These are phyloP conservation scores for Globisporangium alternatum DNA, from an alignment of 352 stramenopile species.

Conservation along the genomic window DNA sequence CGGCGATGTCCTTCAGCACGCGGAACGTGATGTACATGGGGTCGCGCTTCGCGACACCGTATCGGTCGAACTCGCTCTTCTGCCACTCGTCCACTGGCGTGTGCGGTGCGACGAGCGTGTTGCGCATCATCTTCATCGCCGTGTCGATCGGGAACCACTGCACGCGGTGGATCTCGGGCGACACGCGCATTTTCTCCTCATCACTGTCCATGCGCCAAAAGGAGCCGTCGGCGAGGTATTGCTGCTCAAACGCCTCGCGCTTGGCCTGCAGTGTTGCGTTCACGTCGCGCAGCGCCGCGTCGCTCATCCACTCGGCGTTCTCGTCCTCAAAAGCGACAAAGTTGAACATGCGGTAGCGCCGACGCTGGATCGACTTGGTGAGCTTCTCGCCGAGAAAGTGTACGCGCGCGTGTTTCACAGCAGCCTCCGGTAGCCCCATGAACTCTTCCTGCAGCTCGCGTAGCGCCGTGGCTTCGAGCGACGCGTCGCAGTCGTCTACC, in stretches of 20 bases:
- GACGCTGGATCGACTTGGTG: conserved; percentile 39
- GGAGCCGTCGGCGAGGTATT: conserved; percentile 24
- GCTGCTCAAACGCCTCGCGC: conserved; percentile 31
- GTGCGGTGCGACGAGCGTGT: conserved; percentile 24
- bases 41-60: conserved; percentile 36
- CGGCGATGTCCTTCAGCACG: conserved; percentile 36
- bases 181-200: conserved; percentile 42
- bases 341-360: conserved; percentile 63
- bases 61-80: conserved; percentile 29
- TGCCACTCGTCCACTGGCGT: conserved; percentile 44
- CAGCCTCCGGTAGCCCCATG: conserved; percentile 25
- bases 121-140: conserved; percentile 45
- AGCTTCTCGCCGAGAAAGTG: conserved; percentile 44
- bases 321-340: conserved; percentile 63
- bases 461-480: conserved; percentile 34
- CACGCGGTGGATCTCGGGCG: conserved; percentile 51
- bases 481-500: conserved; percentile 38
- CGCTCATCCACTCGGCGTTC: conserved; percentile 42
- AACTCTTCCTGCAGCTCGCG: conserved; percentile 60
- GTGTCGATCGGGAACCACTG: conserved; percentile 53
- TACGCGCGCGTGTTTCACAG: conserved; percentile 15
- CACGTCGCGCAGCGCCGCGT: conserved; percentile 25
- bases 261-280: conserved; percentile 41
- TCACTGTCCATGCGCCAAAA: conserved; percentile 36
- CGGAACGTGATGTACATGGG: conserved; percentile 55